Base-by-base conservation (phyloP, 768 basidiomycete genomes). In the Lactarius evosmus region DNA sequence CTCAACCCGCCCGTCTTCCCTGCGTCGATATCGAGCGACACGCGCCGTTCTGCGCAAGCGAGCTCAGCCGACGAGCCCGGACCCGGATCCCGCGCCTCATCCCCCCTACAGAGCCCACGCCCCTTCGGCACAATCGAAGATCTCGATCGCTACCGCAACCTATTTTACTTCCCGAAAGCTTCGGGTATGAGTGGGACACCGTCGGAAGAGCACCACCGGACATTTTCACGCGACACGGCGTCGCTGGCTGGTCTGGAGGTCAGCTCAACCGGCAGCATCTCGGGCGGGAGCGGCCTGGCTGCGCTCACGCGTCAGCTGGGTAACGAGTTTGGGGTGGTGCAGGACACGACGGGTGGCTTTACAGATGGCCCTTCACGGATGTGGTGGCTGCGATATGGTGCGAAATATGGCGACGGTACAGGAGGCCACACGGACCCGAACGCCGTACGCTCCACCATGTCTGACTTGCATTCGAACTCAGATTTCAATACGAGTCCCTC, bases 141-240 rank as follows among this genome's bases (percentile, higher is more conserved):
- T 66, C 77, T 91, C 7, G 87, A 89, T n/a, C 79, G 82, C 12
- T 91, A 88, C 76, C 83, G 82, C 40, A 87, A 91, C 69, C 76
- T 92, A 8, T 91, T 91, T 74, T 91, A 87, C 71, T 78, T 77
- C 46, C 87, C 87, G 3, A 62, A 33, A 12, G 66, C 68, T 1
- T 55, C 60, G 3, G 56, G 57, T 14, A 25, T 34, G 41, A 60
- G 55, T 44, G 52, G 62, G 33, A 57, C 67, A 22, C 61, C 69
- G n/a, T 70, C 70, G 1, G 53, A 49, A 44, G 67, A 70, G 33
- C 50, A n/a, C 29, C 55, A 30, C 49, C 62, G 69, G 41, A 41
- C 16, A 32, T 57, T 68, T 38, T 38, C 44, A 1, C 70, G 71
- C 22, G 67, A 69, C 11, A 7, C 53, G 25, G 34, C 46, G 6